A percentile compares a stretch with the other conserved stretches of the same genome.
Conservation (phyloP, 352 stramenopile genomes). For the Pythium plurisporium region DNA sequence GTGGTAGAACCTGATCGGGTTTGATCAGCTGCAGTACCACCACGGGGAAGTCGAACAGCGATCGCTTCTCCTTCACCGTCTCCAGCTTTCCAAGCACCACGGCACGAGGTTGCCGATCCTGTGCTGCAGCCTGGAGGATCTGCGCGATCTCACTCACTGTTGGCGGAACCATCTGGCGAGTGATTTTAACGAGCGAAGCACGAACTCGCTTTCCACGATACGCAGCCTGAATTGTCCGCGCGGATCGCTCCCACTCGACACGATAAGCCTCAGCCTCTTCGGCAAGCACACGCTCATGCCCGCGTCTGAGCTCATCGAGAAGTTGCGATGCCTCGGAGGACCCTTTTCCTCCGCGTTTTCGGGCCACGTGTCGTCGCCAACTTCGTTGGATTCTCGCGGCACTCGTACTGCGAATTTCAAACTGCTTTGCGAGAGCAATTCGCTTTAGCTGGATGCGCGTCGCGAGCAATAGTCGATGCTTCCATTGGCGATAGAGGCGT, state of each 20-base stretch:
- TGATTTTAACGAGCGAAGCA: slow-evolving; percentile 33
- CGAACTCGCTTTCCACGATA: slow-evolving; percentile 48
- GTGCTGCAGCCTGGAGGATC: slow-evolving; percentile 24
- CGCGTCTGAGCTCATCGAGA: slow-evolving; percentile 35
- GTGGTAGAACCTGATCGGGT: not conserved
- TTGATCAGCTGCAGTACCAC: slow-evolving; percentile 27
- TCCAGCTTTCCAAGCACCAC: slow-evolving; percentile 8
- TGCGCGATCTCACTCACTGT: slow-evolving; percentile 27
- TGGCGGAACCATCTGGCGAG: slow-evolving; percentile 17
- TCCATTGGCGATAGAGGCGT: slow-evolving; percentile 31
- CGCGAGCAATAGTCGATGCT: slow-evolving; percentile 11
- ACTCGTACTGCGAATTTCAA: slow-evolving; percentile 9
- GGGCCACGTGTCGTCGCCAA: slow-evolving; percentile 30
- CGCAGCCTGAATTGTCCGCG: slow-evolving; percentile 47
- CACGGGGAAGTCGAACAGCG: slow-evolving; percentile 45
- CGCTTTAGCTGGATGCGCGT: slow-evolving; percentile 2
- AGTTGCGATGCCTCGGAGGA: slow-evolving; percentile 29
- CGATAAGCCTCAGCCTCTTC: slow-evolving; percentile 3
- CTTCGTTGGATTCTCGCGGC: slow-evolving; percentile 31
- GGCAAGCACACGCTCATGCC: slow-evolving; percentile 29
- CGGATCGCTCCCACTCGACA: slow-evolving; percentile 28
- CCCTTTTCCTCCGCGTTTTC: not conserved
- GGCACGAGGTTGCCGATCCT: slow-evolving; percentile 7
- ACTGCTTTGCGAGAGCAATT: slow-evolving; percentile 2
- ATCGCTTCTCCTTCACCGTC: slow-evolving; percentile 27